Conservation (phyloP, 371 early-diverging fungal genomes). For the Lichtheimia ramosa region DNA sequence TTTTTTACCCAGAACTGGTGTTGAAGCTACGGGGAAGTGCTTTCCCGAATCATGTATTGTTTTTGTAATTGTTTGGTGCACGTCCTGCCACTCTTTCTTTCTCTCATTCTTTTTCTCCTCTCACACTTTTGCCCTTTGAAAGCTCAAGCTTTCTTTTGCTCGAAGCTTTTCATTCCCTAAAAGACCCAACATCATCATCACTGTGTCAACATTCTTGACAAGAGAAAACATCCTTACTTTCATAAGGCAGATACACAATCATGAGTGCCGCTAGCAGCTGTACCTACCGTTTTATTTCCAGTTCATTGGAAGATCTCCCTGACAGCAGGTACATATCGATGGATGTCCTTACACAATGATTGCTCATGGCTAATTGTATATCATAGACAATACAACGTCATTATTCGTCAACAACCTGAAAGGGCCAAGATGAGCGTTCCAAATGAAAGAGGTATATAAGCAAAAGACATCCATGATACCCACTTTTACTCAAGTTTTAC, state of each 20-base stretch:
- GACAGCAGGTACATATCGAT: constrained; percentile 25
- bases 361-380: neutral
- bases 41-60: constrained; percentile 19
- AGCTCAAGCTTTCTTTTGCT: neutral
- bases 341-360: neutral
- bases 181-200: neutral
- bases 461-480: neutral
- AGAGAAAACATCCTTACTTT: constrained; percentile 2
- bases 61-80: neutral
- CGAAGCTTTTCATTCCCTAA: too few relatives aligned
- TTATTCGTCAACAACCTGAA: constrained; percentile 32
- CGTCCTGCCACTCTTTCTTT: neutral
- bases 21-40: constrained; percentile 11
- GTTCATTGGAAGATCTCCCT: constrained; percentile 31
- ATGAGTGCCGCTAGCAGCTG: constrained; percentile 21
- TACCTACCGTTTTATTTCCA: constrained; percentile 46
- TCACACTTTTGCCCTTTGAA: neutral
- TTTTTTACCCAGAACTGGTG: constrained; percentile 17
- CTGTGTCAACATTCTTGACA: neutral
- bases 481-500: neutral
- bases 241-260: neutral
- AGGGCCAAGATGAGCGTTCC: constrained; percentile 34
- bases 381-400: constrained; percentile 21
- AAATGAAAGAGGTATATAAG: constrained; percentile 39
- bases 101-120: neutral